phyloP scores from a whole-genome alignment of 441 rosid genomes.

The Melastoma candidum region DNA sequence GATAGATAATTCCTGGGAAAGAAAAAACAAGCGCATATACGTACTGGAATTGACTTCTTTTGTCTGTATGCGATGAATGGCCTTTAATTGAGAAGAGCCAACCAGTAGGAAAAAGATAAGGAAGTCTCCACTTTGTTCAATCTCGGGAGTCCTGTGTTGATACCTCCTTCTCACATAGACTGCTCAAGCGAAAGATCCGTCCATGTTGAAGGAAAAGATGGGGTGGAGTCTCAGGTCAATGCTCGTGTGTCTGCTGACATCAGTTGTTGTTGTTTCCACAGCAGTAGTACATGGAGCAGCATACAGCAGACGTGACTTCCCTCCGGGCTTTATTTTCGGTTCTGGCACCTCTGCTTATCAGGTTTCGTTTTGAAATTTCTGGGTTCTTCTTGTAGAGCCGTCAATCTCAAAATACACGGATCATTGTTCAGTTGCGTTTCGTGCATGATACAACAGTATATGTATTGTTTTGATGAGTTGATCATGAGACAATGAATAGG shows the following conservation, averaged over 20 bases:
- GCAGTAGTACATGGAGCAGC: slow-evolving; percentile 14
- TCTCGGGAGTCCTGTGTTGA: no score
- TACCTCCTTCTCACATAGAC: no score
- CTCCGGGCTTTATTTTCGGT: slow-evolving; percentile 45
- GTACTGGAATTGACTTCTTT: no score
- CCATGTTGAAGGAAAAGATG: slow-evolving; percentile 7
- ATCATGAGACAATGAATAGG: slow-evolving; percentile 18
- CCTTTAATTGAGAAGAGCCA: no score
- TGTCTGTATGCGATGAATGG: no score
- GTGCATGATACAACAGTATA: background rate
- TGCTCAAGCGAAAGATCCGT: background rate
- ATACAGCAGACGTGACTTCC: slow-evolving; percentile 41
- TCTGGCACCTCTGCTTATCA: slow-evolving; percentile 60
- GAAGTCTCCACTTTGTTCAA: no score
- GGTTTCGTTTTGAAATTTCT: slow-evolving; percentile 20
- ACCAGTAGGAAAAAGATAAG: no score
- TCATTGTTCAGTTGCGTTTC: no score
- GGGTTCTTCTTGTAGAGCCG: background rate
- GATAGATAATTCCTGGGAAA: no score
- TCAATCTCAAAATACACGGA: background rate
- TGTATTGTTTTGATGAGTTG: background rate
- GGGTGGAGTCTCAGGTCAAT: slow-evolving; percentile 14
- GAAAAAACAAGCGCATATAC: no score
- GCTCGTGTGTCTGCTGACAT: slow-evolving; percentile 11
- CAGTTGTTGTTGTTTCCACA: background rate